Conservation (phyloP, 257 asterid species). For the Salvia rosmarinus region DNA sequence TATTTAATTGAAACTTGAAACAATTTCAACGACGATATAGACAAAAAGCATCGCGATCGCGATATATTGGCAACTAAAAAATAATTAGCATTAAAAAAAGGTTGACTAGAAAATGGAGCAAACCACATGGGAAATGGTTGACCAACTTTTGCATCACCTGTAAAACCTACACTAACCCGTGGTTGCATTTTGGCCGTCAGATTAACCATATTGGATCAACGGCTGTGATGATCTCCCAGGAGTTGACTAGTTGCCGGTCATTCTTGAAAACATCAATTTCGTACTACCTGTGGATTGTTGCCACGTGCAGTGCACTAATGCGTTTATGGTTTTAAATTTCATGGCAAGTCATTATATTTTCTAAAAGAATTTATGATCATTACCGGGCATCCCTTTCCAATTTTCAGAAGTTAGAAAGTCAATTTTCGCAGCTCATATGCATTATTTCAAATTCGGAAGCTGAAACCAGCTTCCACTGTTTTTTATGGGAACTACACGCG, state of each 20-base stretch:
- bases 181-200: slow-evolving; percentile 28
- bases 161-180: slow-evolving; percentile 38
- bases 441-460: too few relatives aligned
- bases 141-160: slow-evolving; percentile 41
- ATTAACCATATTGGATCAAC: slow-evolving; percentile 36
- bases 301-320: slow-evolving; percentile 35
- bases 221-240: slow-evolving; percentile 28
- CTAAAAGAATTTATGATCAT: too few relatives aligned
- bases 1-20: neutral
- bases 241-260: too few relatives aligned
- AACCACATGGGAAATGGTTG: slow-evolving; percentile 57
- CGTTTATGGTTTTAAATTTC: neutral
- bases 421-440: too few relatives aligned
- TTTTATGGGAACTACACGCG: too few relatives aligned
- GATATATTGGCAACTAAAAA: slow-evolving; percentile 36
- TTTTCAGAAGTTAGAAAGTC: too few relatives aligned
- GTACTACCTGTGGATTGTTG: too few relatives aligned
- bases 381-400: too few relatives aligned
- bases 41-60: slow-evolving; percentile 19
- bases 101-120: slow-evolving; percentile 41
- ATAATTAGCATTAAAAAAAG: slow-evolving; percentile 32
- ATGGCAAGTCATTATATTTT: too few relatives aligned
- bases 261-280: too few relatives aligned
- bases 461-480: too few relatives aligned
- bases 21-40: slow-evolving; percentile 19